A percentile compares a stretch with the other conserved stretches of the same genome.
phyloP scores from a whole-genome alignment of 208 protist genomes.

The Leishmania amazonensis region DNA sequence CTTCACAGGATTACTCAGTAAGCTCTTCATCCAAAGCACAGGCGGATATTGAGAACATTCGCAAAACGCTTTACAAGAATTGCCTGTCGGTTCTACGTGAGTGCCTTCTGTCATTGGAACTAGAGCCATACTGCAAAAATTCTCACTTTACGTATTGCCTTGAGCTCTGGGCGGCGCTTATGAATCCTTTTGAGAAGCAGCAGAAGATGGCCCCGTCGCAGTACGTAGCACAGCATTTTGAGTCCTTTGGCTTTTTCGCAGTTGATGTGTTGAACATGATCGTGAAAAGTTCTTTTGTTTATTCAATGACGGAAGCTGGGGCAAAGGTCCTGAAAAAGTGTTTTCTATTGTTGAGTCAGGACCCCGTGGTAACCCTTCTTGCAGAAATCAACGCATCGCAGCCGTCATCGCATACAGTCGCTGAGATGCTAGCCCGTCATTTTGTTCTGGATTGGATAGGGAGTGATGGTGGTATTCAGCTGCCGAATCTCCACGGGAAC shows the following conservation, averaged over 20 bases:
- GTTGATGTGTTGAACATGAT: constrained; percentile 64
- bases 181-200: constrained; percentile 50
- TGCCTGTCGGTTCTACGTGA: constrained; percentile 62
- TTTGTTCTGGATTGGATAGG: constrained; percentile 37
- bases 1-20: constrained; percentile 21
- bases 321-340: constrained; percentile 47
- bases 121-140: constrained; percentile 49
- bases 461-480: constrained; percentile 20
- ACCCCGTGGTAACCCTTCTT: constrained; percentile 36
- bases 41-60: constrained; percentile 48
- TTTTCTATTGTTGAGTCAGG: constrained; percentile 40
- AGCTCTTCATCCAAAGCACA: constrained; percentile 22
- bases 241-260: constrained; percentile 69
- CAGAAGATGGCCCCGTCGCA: constrained; percentile 26
- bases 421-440: constrained; percentile 16
- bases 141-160: constrained; percentile 75
- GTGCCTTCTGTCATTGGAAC: constrained; percentile 60
- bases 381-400: constrained; percentile 31
- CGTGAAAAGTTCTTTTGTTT: constrained; percentile 67
- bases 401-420: constrained; percentile 3
- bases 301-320: constrained; percentile 52
- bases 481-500: constrained; percentile 26
- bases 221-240: constrained; percentile 71
- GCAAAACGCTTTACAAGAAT: constrained; percentile 64
- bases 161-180: constrained; percentile 74